Percentiles rank a stretch among this genome's conserved stretches.
Conservation (phyloP, 495 filamentous ascomycete genomes). For the Bathelium albidoporum region DNA sequence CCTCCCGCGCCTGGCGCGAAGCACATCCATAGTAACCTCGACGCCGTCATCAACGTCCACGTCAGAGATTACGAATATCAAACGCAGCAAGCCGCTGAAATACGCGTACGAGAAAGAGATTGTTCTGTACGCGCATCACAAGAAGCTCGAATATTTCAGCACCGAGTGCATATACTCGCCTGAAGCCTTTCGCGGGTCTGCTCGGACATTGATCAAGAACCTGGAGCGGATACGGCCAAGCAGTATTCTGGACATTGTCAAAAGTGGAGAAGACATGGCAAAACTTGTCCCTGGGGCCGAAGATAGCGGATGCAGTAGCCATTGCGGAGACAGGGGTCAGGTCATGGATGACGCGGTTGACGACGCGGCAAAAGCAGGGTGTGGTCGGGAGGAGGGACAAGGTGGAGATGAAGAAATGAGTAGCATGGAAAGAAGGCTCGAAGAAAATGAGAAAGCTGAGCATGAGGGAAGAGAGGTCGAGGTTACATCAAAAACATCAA, state of each 20-base stretch:
- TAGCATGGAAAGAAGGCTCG: conserved; percentile 74
- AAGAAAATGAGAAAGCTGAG: conserved; percentile 51
- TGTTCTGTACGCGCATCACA: conserved; percentile 92
- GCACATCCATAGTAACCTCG: conserved; percentile 81
- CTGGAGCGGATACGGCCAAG: conserved; percentile 86
- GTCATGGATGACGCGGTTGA: conserved; percentile 10
- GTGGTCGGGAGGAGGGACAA: conserved; percentile 63
- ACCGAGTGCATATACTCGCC: conserved; percentile 98
- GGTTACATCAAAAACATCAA: conserved; percentile 32
- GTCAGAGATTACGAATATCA: conserved; percentile 54
- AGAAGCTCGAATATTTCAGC: conserved; percentile 92
- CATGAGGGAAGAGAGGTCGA: conserved; percentile 57
- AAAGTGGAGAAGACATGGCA: conserved; percentile 94
- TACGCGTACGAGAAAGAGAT: conserved; percentile 99
- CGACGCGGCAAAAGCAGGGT: conserved; percentile 48
- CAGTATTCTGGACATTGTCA: conserved; percentile 87
- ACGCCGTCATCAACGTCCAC: conserved; percentile 46
- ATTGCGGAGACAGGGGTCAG: conserved; percentile 25
- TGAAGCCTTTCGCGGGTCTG: conserved; percentile 93
- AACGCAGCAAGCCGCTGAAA: conserved; percentile 90
- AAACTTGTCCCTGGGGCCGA: conserved; percentile 58
- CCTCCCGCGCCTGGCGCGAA: conserved; percentile 72
- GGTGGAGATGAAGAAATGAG: conserved; percentile 76
- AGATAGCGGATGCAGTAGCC: conserved; percentile 25
- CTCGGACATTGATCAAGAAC: conserved; percentile 85